Conservation (phyloP, 1,284 basidiomycete genomes). For the Naganishia albida region DNA sequence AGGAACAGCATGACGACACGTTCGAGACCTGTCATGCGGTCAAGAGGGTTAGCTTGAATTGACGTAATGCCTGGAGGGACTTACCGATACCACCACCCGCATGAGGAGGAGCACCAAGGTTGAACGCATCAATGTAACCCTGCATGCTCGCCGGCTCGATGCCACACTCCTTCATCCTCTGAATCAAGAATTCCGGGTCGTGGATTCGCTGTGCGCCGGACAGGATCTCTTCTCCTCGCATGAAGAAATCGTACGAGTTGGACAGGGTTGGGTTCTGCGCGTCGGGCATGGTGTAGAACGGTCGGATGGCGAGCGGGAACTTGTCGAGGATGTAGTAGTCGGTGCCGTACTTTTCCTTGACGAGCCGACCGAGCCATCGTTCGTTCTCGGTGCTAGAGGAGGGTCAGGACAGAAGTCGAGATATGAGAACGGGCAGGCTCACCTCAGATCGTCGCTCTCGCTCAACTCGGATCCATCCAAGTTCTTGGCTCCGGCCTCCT, state of each 20-base stretch:
- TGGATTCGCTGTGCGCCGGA: conserved; percentile 97
- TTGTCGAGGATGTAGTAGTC: conserved; percentile 99
- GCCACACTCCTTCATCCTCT: conserved; percentile 72
- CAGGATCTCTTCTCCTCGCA: conserved; percentile 97
- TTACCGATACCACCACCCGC: conserved; percentile 61
- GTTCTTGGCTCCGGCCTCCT: conserved; percentile 58
- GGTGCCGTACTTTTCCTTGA: conserved; percentile 90
- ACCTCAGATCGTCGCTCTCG: conserved; percentile 84
- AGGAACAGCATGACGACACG: conserved; percentile 94
- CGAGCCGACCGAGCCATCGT: conserved; percentile 82
- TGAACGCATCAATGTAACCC: conserved; percentile 90
- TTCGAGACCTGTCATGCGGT: conserved; percentile 65
- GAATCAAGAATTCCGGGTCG: conserved; percentile 76
- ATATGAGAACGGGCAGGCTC: conserved; percentile 39
- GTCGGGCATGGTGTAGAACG: conserved; percentile 99
- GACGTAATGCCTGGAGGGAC: conserved; percentile 34
- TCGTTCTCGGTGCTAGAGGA: conserved; percentile 62
- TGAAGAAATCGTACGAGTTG: conserved; percentile 99
- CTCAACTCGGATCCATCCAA: conserved; percentile 60
- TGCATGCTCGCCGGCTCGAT: conserved; percentile 86
- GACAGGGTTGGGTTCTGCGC: conserved; percentile 83
- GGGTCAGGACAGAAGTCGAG: neutral
- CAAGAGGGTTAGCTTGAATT: neutral
- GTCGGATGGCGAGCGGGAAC: conserved; percentile 88
- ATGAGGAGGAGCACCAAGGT: conserved; percentile 84